Evolutionary conservation across 805 yeast genomes (phyloP).

Genomic region (Candida caryicola): DNA sequence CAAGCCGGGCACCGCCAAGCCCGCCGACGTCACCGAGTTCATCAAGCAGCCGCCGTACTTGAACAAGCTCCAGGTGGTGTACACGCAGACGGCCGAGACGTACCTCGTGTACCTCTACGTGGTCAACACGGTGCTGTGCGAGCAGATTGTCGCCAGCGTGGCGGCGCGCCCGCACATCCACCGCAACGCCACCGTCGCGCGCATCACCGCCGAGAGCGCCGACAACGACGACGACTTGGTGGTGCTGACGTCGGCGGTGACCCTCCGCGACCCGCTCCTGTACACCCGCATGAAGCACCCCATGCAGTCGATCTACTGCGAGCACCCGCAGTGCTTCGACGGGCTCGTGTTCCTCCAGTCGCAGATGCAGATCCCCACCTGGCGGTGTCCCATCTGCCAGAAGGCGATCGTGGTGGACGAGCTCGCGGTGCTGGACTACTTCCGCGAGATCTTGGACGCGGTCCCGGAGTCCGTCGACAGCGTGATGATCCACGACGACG

Average conservation of each 20-base stretch:
- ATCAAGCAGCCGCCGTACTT: constrained; percentile 26
- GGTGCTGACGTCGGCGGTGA: constrained; percentile 59
- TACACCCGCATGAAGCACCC: constrained; percentile 70
- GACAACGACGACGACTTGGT: constrained; percentile 67
- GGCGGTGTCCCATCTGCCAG: constrained; percentile 88
- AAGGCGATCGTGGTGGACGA: constrained; percentile 49
- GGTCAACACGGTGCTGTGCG: constrained; percentile 40
- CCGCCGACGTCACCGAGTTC: constrained; percentile 69
- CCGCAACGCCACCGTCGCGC: constrained; percentile 46
- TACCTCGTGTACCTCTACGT: constrained; percentile 56
- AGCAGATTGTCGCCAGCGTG: constrained; percentile 18
- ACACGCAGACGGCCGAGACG: constrained; percentile 54
- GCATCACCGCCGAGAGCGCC: constrained; percentile 30
- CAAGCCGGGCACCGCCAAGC: constrained; percentile 73
- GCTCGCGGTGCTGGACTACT: constrained; percentile 72
- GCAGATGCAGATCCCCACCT: constrained; percentile 76
- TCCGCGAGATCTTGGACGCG: constrained; percentile 54
- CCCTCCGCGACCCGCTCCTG: constrained; percentile 78
- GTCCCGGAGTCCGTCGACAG: constrained; percentile 58
- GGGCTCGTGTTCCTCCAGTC: constrained; percentile 67
- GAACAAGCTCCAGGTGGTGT: constrained; percentile 52
- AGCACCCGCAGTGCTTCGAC: constrained; percentile 88
- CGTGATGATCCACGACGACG: constrained; percentile 68
- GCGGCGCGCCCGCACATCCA: constrained; percentile 50
- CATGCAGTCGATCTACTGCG: constrained; percentile 64